Evolutionary conservation across 2,329 filamentous ascomycete species (phyloP), one percentile per base, ranked within the genome.

Genomic region (Periconia sp.): DNA sequence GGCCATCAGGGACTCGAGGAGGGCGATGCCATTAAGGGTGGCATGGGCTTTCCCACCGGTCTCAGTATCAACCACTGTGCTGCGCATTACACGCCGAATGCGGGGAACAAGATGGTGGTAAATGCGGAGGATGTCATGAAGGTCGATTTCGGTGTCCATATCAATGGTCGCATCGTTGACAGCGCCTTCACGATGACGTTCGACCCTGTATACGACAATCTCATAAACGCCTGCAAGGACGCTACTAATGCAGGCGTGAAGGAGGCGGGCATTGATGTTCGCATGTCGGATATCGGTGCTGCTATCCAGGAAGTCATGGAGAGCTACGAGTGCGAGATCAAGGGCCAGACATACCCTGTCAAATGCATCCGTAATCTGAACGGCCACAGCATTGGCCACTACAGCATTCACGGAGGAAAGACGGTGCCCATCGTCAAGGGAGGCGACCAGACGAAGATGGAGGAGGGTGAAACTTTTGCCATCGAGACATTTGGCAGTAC

Each of bases 401-500:
- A 92, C 76, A 85, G 84, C 68, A 96, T 96, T 59, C 92, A 96
- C 73, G 91, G 92, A 44, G 88, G 84, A 60, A 96, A 96, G 79
- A 91, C 88, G 55, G 89, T 96, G 37, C 92, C 92, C 0, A 96
- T 96, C 61, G 90, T 96, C 52, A 95, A 95, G 77, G 86, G 84
- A 50, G 82, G 83, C 50, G 89, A 95, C 63, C 84, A 86, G 68
- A 95, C 90, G 38, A 96, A 95, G 80, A 97, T 97, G 92, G 92
- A 96, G 74, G 92, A 96, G 73, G 91, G 91, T 29, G 92, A 97
- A 65, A 86, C 91, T 13, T 97, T 95, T 70, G 92, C 92, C 53
- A 95, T 96, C 59, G 92, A 96, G 76, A 96, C 92, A 0, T 96
- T 96, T 70, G 92, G 92, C 48, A 94, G 87, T 68, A 96, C 92